phyloP scores from a whole-genome alignment of 805 yeast genomes.

The Isabelozyma heimii region DNA sequence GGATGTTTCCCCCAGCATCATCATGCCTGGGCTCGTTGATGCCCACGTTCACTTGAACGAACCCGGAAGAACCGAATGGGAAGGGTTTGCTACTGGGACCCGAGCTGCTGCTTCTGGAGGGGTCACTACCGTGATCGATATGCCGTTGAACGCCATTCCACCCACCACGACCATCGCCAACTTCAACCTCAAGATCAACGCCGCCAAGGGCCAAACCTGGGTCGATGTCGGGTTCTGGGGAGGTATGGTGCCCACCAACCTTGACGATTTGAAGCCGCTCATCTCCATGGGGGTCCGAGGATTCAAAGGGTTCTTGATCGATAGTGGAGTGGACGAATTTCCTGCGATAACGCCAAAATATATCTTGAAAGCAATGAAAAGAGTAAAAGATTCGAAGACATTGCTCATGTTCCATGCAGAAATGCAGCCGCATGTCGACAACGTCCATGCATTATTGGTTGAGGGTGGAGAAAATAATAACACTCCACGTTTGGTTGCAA shows the following conservation, averaged over 20 bases:
- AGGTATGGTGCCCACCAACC: constrained; percentile 80
- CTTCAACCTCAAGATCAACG: constrained; percentile 68
- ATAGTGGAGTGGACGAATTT: constrained; percentile 95
- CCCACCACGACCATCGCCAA: constrained; percentile 87
- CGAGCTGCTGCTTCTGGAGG: constrained; percentile 95
- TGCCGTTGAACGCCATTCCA: constrained; percentile 95
- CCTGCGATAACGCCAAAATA: constrained; percentile 72
- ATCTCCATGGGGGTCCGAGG: constrained; percentile 88
- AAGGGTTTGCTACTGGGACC: constrained; percentile 96
- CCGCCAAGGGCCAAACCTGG: constrained; percentile 83
- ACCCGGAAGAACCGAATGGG: constrained; percentile 99
- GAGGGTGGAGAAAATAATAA: constrained; percentile 15
- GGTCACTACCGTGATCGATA: constrained; percentile 91
- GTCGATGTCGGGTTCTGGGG: constrained; percentile 97
- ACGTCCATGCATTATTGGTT: constrained; percentile 20
- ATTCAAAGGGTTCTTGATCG: constrained; percentile 88
- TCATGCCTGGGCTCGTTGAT: constrained; percentile 90
- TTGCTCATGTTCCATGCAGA: constrained; percentile 93
- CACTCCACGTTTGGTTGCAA: constrained; percentile 23
- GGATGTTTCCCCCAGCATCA: constrained; percentile 58
- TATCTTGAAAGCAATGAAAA: constrained; percentile 63
- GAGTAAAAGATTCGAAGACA: constrained; percentile 62
- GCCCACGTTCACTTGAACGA: constrained; percentile 94
- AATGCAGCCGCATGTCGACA: constrained; percentile 48
- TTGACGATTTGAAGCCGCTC: constrained; percentile 67